Conservation (phyloP, 2,329 filamentous ascomycete species). For the Paecilomyces formosus region DNA sequence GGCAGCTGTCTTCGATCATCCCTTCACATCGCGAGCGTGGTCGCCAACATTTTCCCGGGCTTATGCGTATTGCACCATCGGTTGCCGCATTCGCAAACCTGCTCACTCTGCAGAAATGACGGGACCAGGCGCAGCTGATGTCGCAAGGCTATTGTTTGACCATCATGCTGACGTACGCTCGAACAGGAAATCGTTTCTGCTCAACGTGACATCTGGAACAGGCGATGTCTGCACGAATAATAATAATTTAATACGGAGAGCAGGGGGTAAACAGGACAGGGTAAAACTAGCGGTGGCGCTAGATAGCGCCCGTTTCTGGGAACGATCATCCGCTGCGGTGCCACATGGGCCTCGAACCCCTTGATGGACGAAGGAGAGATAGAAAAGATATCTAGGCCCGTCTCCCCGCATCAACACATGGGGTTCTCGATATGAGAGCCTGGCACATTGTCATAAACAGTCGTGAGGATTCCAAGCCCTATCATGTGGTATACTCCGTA, state of each 20-base stretch:
- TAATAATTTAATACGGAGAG: background rate
- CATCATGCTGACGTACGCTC: background rate
- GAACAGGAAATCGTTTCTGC: background rate
- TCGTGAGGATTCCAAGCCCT: no score
- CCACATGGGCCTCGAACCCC: background rate
- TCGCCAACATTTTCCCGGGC: background rate
- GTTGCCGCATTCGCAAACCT: background rate
- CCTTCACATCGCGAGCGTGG: background rate
- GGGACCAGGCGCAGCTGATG: background rate
- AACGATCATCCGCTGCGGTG: background rate
- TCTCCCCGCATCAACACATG: background rate
- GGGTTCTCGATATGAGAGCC: background rate
- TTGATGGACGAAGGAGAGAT: background rate
- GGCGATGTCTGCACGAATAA: no score
- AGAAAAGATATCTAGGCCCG: background rate
- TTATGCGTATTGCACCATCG: background rate
- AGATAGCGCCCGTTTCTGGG: background rate
- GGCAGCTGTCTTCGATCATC: background rate
- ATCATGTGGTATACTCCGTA: no score
- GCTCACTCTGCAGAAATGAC: background rate
- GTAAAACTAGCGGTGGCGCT: background rate
- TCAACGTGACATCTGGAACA: background rate
- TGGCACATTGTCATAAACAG: background rate
- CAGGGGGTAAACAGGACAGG: background rate
- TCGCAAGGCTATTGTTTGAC: background rate